Evolutionary conservation across 2,329 filamentous ascomycete genomes (phyloP).

Genomic region (Fusarium dimerum): DNA sequence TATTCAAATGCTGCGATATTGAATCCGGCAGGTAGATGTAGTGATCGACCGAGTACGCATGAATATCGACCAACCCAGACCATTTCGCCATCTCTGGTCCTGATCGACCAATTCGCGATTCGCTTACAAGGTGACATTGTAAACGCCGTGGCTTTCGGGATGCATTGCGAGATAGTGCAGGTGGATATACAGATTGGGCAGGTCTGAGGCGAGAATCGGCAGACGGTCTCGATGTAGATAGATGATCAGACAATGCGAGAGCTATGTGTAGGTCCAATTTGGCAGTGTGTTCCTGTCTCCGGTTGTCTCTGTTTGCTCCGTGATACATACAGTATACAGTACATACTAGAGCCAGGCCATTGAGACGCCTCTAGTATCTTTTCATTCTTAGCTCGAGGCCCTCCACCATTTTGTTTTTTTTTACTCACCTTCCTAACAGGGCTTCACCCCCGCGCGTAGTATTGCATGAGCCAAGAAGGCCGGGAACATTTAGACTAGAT

Average conservation of each 20-base stretch:
- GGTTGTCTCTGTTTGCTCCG: no score
- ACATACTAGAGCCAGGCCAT: background rate
- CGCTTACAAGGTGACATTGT: background rate
- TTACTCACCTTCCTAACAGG: background rate
- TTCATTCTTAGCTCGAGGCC: background rate
- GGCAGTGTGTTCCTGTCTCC: no score
- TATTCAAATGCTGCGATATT: background rate
- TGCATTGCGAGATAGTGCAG: background rate
- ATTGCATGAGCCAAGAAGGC: background rate
- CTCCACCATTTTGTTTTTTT: background rate
- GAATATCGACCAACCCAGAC: background rate
- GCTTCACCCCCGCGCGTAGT: background rate
- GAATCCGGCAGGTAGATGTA: background rate
- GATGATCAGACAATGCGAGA: background rate
- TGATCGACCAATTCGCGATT: background rate
- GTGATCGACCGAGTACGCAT: background rate
- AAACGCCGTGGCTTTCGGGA: background rate
- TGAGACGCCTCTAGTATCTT: background rate
- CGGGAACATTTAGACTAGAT: background rate
- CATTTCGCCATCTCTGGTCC: background rate
- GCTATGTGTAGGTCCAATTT: background rate
- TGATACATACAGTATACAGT: no score
- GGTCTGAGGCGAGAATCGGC: background rate
- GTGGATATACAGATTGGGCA: background rate
- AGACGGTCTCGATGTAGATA: background rate